Evolutionary conservation across 495 filamentous ascomycete genomes (phyloP), one percentile per base, ranked within the genome.

Genomic region (Tuber brumale): DNA sequence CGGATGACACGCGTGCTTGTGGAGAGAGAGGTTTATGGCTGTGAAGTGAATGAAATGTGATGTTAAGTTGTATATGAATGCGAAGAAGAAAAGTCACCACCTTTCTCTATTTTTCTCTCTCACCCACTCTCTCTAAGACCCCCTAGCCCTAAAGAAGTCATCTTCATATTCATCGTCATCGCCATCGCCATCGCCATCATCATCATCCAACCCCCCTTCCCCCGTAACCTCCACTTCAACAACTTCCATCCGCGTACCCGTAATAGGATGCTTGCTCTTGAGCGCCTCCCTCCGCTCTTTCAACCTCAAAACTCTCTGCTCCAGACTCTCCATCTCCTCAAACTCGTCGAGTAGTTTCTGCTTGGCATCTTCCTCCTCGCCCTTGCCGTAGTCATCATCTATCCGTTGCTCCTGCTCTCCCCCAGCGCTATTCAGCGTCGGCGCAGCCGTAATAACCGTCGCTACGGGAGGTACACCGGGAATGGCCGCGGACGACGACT

Each of bases 271-370:
- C 70, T 88, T 88, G 76, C 82, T 87, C 75, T 86, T 80, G 78
- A 89, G 76, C 37, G 85, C 86, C 77, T 89, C 89, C 57, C 90
- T 84, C 70, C 86, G 90, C 79, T 94, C 92, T 81, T 94, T 92
- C 76, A 99, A 84, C 80, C 87, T 89, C 80, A 87, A 86, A 12
- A 97, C 92, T 57, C 94, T 88, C 79, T 90, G 89, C 84, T 97
- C 95, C 70, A 97, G 87, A 73, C 89, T 89, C 82, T 95, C 93
- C 95, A 98, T 97, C 82, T 95, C 91, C 72, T 97, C 95, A 83
- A 98, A 93, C 83, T 99, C 95, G 75, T 92, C 90, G 83, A 95
- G 90, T 75, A 97, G 83, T 74, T 90, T 88, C 70, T 92, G 88
- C 35, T 89, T 91, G 6, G 94, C 86, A 74, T 87, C 86, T 19